These are phyloP conservation scores for Rhododendron simsii DNA, from an alignment of 148 eudicot genomes.

Conservation along the genomic window DNA sequence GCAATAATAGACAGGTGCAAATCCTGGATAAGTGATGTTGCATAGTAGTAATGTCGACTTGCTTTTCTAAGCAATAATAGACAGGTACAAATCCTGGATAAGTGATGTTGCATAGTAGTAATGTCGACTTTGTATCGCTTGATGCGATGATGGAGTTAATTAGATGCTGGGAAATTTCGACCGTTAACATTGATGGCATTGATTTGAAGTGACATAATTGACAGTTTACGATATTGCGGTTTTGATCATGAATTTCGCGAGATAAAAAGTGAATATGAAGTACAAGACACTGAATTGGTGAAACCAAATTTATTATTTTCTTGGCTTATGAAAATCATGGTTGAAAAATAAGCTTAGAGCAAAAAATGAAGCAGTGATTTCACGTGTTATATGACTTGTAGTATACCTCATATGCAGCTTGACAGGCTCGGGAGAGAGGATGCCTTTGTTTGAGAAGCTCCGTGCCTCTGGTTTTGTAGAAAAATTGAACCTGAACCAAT, in stretches of 20 bases:
- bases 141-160: neutral
- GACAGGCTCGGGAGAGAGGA: neutral
- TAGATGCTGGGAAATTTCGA: neutral
- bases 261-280: neutral
- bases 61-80: too few species aligned
- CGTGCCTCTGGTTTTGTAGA: neutral
- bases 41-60: neutral
- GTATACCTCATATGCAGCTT: neutral
- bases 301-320: neutral
- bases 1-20: neutral
- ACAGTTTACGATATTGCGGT: neutral
- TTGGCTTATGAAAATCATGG: too few species aligned
- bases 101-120: neutral
- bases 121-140: neutral
- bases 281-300: neutral
- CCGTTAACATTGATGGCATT: too few species aligned
- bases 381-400: too few species aligned
- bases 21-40: neutral
- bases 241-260: neutral
- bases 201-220: neutral
- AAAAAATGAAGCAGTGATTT: neutral
- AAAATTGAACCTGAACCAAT: neutral
- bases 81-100: neutral
- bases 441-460: neutral
- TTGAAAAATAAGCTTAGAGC: neutral